Percentiles rank a stretch among this genome's conserved stretches.
Conservation (phyloP, 2,329 filamentous ascomycete genomes). For the Coccinonectria pachysandricola region DNA sequence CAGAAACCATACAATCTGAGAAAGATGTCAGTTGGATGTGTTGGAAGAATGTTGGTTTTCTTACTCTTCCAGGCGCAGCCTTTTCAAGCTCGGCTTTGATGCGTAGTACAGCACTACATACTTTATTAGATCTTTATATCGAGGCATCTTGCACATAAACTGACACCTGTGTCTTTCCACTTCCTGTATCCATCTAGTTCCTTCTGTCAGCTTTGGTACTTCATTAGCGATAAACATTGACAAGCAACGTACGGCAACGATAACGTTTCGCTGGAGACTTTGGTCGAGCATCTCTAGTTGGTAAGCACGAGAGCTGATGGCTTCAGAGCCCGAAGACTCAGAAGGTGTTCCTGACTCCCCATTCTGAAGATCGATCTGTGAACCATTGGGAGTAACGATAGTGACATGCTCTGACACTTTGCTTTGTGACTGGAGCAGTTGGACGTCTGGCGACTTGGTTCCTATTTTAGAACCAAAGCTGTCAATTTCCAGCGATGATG, state of each 20-base stretch:
- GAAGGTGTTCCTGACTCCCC: no score
- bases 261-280: slow-evolving; percentile 58
- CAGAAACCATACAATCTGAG: slow-evolving; percentile 64
- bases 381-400: slow-evolving; percentile 2
- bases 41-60: slow-evolving; percentile 27
- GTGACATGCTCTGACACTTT: slow-evolving; percentile 13
- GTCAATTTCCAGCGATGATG: no score
- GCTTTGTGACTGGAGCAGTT: no score
- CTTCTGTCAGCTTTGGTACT: slow-evolving; percentile 3
- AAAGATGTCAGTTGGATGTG: slow-evolving; percentile 6
- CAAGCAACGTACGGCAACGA: slow-evolving; percentile 49
- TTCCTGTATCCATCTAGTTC: slow-evolving; percentile 68
- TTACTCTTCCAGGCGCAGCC: slow-evolving; percentile 45
- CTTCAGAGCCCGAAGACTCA: no score
- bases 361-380: no score
- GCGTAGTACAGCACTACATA: slow-evolving; percentile 52
- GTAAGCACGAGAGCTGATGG: slow-evolving; percentile 48
- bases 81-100: slow-evolving; percentile 55
- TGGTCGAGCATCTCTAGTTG: slow-evolving; percentile 67
- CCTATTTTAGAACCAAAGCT: no score
- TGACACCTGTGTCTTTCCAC: slow-evolving; percentile 69
- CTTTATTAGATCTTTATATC: slow-evolving; percentile 1
- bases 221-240: neutral
- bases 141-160: slow-evolving; percentile 13
- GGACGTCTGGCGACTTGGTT: no score